phyloP scores from a whole-genome alignment of 768 basidiomycete species.

The Leccinum imitatum region DNA sequence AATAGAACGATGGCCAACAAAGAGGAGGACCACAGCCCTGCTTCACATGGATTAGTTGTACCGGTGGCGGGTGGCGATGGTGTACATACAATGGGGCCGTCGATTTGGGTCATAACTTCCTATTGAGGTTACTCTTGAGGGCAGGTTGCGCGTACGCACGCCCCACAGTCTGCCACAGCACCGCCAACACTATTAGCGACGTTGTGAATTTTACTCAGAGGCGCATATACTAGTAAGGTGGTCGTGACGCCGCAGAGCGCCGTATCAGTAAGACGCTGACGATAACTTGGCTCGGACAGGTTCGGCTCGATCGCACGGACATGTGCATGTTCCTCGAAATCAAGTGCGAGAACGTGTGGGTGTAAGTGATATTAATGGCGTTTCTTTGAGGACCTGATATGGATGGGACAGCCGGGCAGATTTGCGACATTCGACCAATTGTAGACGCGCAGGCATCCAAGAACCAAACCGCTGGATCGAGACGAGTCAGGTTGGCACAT shows the following conservation, averaged over 20 bases:
- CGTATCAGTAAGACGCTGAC: slow-evolving; percentile 8
- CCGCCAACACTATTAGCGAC: slow-evolving; percentile 10
- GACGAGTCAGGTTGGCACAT: slow-evolving; percentile 44
- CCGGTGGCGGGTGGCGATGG: slow-evolving; percentile 37
- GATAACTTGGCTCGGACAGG: slow-evolving; percentile 1
- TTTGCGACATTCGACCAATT: slow-evolving; percentile 22
- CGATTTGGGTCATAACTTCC: slow-evolving; percentile 12
- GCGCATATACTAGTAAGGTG: slow-evolving; percentile 1
- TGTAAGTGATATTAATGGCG: slow-evolving; percentile 21
- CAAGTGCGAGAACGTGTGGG: slow-evolving; percentile 3
- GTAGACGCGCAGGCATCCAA: slow-evolving; percentile 16
- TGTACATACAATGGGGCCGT: slow-evolving; percentile 26
- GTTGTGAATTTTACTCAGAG: slow-evolving; percentile 13
- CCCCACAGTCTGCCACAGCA: slow-evolving; percentile 5
- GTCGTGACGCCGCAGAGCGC: slow-evolving; percentile 20
- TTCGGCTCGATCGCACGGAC: slow-evolving; percentile 10
- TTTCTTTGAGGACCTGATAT: slow-evolving; percentile 22
- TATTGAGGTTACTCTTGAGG: slow-evolving; percentile 9
- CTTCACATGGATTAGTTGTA: slow-evolving; percentile 19
- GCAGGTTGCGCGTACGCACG: slow-evolving; percentile 17
- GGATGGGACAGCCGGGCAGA: slow-evolving; percentile 17
- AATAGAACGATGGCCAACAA: slow-evolving; percentile 8
- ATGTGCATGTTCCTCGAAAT: not conserved
- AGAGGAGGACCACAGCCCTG: slow-evolving; percentile 27
- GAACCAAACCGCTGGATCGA: slow-evolving; percentile 34